Base-by-base conservation (phyloP, 2,329 filamentous ascomycete species). In the Ophiostoma ulmi region DNA sequence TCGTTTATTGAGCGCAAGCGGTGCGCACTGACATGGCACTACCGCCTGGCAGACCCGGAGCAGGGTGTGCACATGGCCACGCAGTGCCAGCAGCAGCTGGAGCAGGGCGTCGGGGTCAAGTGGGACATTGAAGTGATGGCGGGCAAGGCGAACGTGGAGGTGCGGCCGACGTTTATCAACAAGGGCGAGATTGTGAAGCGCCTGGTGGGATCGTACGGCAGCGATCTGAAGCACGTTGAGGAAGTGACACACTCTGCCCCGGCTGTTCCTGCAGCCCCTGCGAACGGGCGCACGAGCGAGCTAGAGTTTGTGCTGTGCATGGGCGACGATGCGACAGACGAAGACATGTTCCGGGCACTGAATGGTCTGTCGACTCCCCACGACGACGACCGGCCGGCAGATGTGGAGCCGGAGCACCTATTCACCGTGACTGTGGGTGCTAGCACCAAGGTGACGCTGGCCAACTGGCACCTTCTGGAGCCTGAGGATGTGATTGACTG, bases 51-150 rank as follows among this genome's bases (percentile, higher is more conserved):
- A 1, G 93, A 97, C 77, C 93, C 92, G 0, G 92, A 96, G 75
- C 91, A 91, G 73, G 94, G 93, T 22, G 81, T 88, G 0, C 91
- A 92, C 80, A 91, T 94, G 81, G 89, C 94, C 5, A 86, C 85
- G 35, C 90, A 94, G 78, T 96, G 93, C 77, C 90, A 93, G 74
- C 91, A 90, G 78, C 88, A 94, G 74, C 86, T 99, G 20, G 90
- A 96, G 78, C 83, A 85, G 5, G 92, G 88, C 0, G 90, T 97
- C 0, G 89, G 83, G 69, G 90, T 89, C 77, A 88, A 88, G 74
- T 97, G 90, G 87, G 93, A 97, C 67, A 92, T 98, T 3, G 94
- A 98, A 76, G 93, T 99, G 72, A 98, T 98, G 93, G 87, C 89
- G 0, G 95, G 95, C 76, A 99, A 98, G 82, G 94, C 94, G 73